These are phyloP conservation scores for Uromyces viciae-fabae DNA, from an alignment of 1,284 basidiomycete species.

Conservation along the genomic window DNA sequence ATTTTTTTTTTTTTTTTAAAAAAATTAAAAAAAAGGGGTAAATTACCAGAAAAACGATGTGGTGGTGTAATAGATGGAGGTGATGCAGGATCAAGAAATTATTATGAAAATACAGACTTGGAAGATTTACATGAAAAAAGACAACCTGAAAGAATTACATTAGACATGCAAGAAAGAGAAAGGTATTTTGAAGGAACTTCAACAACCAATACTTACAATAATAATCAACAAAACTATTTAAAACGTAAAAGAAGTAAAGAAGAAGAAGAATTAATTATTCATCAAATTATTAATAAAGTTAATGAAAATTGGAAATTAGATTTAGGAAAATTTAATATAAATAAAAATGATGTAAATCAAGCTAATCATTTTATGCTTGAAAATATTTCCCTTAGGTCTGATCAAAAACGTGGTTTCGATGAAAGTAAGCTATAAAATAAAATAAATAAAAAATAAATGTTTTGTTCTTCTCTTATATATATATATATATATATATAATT, in stretches of 20 bases:
- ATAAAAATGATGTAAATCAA: constrained; percentile 61
- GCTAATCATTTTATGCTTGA: constrained; percentile 71
- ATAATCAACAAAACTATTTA: no score
- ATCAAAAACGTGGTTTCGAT: constrained; percentile 60
- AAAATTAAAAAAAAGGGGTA: constrained; percentile 9
- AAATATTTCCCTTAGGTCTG: constrained; percentile 65
- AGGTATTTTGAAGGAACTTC: constrained; percentile 34
- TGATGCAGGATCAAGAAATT: constrained; percentile 34
- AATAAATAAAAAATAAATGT: no score
- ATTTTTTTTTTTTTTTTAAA: neutral
- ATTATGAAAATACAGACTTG: constrained; percentile 32
- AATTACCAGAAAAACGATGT: constrained; percentile 3
- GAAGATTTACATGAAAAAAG: constrained; percentile 8
- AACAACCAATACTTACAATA: no score
- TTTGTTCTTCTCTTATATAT: neutral
- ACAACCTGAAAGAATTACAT: constrained; percentile 23
- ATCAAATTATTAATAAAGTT: constrained; percentile 4
- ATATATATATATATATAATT: neutral
- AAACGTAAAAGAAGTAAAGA: constrained; percentile 12
- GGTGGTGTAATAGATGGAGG: constrained; percentile 44
- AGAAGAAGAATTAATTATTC: neutral
- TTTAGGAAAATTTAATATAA: constrained; percentile 12
- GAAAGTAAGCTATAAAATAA: constrained; percentile 22
- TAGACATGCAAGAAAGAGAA: constrained; percentile 40
- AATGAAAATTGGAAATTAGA: constrained; percentile 30